Percentiles rank a stretch among this genome's conserved stretches.
phyloP scores from a whole-genome alignment of 345 rosid species.

The Clausena lansium region DNA sequence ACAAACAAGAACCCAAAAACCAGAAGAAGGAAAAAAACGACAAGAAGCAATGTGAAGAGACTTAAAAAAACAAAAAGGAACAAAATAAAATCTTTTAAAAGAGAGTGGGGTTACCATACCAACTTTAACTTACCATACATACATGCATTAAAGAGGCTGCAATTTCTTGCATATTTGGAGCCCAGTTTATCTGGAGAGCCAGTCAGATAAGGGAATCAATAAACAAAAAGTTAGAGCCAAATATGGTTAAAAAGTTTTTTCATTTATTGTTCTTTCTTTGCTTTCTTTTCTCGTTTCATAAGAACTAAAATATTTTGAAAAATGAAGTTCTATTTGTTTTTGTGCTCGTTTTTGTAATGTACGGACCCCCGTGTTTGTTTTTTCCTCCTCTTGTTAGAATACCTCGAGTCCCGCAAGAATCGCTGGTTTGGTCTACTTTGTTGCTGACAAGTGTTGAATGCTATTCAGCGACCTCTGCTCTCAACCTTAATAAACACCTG shows the following conservation, averaged over 20 bases:
- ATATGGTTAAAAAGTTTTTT: not conserved
- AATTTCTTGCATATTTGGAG: not conserved
- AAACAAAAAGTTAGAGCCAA: constrained; percentile 2
- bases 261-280: constrained; percentile 1
- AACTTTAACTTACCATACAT: not conserved
- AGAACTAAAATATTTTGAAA: not conserved
- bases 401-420: constrained; percentile 23
- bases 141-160: constrained; percentile 8
- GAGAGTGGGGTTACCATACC: not conserved
- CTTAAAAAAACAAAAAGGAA: not conserved
- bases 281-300: not conserved
- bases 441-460: constrained; percentile 34
- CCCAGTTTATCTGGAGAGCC: not conserved
- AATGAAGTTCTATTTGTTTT: not conserved
- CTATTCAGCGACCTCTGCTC: constrained; percentile 38
- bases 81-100: not conserved
- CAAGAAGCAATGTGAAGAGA: not conserved
- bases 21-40: not conserved
- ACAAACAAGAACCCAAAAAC: not conserved
- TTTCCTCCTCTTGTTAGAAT: no score
- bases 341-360: not conserved
- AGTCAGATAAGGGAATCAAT: constrained; percentile 2
- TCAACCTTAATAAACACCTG: constrained; percentile 19
- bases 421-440: constrained; percentile 20
- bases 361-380: constrained; percentile 1